Evolutionary conservation across 2,329 filamentous ascomycete genomes (phyloP), one percentile per base, ranked within the genome.

Genomic region (Arthrinium puccinioides): DNA sequence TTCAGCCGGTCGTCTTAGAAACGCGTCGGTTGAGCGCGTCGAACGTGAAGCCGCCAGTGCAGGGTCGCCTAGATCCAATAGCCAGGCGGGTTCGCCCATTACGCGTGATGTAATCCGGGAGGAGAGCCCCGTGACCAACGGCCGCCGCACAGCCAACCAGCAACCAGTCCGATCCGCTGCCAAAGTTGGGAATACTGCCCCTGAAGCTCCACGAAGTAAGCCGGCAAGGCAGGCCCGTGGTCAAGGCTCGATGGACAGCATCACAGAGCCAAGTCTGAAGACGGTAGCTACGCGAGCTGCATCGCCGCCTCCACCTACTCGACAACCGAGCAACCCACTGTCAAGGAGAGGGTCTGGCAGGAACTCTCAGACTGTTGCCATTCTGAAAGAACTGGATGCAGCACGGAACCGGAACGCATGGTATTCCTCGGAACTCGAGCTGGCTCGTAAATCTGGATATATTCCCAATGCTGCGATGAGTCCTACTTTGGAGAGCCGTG

Each of bases 371-470:
- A 82, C 83, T 2, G 83, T 86, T 44, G 80, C 84, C 1, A 61
- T 96, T 10, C 70, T 87, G 11, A 90, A 92, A 56, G 92, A 98
- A 56, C 70, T 98, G 3, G 90, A 98, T 55, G 72, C 79, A 8
- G 75, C 82, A 4, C 86, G 87, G 52, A 92, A 84, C 53, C 79
- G 85, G 36, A 97, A 95, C 61, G 90, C 90, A 1, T 98, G 92
- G 92, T 96, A 94, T 60, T 87, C 88, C 7, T 96, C 90, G 0
- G 92, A 98, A 61, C 70, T 98, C 31, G 87, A 94, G 40, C 69
- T 98, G 45, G 94, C 92, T 6, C 80, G 85, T 34, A 95, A 95
- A 61, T 79, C 87, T 27, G 92, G 92, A 5, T 98, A 97, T 53
- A 73, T 79, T 6, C 76, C 86, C 13, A 87, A 77, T 44, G 68